Conservation (phyloP, 106 monocot species). For the Apostasia shenzhenica region DNA sequence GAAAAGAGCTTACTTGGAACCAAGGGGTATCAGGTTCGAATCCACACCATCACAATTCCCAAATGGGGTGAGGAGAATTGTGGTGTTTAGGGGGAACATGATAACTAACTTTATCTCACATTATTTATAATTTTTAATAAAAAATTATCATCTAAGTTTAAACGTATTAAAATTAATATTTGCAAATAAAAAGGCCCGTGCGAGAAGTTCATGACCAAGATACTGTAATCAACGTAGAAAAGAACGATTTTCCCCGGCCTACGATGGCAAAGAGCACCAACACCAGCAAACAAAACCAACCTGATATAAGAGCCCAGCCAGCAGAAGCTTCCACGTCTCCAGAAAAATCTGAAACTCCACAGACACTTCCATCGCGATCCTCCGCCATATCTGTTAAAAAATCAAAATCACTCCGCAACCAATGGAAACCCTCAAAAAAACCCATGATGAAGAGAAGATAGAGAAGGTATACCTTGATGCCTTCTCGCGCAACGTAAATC, state of each 20-base stretch:
- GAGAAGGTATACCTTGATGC: constrained; percentile 8
- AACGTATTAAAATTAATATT: no score
- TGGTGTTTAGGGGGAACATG: no score
- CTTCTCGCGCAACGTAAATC: constrained; percentile 26
- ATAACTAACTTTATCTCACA: no score
- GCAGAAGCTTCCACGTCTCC: constrained; percentile 42
- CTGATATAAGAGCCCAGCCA: constrained; percentile 34
- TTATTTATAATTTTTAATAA: no score
- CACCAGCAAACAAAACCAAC: not conserved
- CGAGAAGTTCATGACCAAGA: no score
- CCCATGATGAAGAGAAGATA: not conserved
- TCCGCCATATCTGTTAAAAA: constrained; percentile 27
- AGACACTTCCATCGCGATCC: constrained; percentile 18
- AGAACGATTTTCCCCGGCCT: not conserved
- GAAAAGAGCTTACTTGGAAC: no score
- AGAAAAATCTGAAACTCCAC: constrained; percentile 26
- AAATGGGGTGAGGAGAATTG: no score
- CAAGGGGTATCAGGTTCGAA: no score
- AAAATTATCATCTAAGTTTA: no score
- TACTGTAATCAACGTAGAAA: not conserved
- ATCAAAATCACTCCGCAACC: not conserved
- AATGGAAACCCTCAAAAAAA: not conserved
- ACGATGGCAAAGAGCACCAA: not conserved
- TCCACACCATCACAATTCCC: no score
- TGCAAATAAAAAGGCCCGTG: no score